phyloP scores from a whole-genome alignment of 768 basidiomycete genomes.

The Phanerochaete sordida region DNA sequence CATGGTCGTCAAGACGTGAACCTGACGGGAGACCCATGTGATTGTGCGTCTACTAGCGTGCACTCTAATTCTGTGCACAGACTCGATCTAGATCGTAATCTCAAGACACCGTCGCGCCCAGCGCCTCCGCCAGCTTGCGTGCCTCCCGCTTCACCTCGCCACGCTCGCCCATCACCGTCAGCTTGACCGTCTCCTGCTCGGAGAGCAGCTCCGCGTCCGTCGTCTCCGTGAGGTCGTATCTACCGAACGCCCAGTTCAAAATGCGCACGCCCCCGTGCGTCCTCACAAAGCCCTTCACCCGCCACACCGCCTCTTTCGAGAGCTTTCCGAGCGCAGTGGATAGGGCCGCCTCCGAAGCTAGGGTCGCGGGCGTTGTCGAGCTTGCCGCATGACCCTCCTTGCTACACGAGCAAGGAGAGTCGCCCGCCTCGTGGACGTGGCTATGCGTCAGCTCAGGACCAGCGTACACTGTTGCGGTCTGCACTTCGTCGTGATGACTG shows the following conservation, averaged over 20 bases:
- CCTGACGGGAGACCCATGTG: constrained; percentile 19
- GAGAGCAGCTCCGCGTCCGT: constrained; percentile 25
- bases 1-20: constrained; percentile 23
- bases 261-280: constrained; percentile 47
- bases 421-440: constrained; percentile 18
- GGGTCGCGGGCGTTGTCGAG: background rate
- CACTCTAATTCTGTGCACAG: background rate
- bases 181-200: constrained; percentile 38
- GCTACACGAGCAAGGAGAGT: constrained; percentile 2
- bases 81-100: constrained; percentile 8
- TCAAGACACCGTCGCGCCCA: constrained; percentile 34
- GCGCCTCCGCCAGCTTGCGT: constrained; percentile 42
- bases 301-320: constrained; percentile 69
- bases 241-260: constrained; percentile 93
- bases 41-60: constrained; percentile 6
- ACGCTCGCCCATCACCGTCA: constrained; percentile 92
- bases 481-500: constrained; percentile 78
- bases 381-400: background rate
- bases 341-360: constrained; percentile 26
- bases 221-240: constrained; percentile 59
- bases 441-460: constrained; percentile 29
- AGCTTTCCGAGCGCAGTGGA: constrained; percentile 45
- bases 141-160: constrained; percentile 70
- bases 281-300: constrained; percentile 84
- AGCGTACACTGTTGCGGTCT: constrained; percentile 64